Base-by-base conservation (phyloP, 2,329 filamentous ascomycete genomes). In the Aureobasidium leucospermi region DNA sequence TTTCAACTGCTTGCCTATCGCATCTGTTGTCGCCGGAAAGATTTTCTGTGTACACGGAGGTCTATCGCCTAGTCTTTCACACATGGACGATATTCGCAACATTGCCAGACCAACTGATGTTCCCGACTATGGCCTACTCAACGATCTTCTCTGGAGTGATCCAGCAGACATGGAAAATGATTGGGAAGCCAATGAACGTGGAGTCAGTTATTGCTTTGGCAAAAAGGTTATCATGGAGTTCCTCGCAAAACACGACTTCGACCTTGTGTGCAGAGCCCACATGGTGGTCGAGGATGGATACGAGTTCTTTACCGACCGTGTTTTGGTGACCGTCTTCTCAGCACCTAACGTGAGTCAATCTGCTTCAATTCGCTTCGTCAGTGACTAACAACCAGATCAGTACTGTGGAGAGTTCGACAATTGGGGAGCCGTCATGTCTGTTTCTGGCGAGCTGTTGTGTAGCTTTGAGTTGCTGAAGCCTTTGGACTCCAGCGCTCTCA, bases 221-320 rank as follows among this genome's bases (percentile, higher is more conserved):
- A 97, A 97, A 75, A 94, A 95, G 70, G 93, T 99, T 65, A 97
- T 99, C 63, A 92, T 92, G 73, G 91, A 97, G 67, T 99, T 99
- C 72, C 77, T 99, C 64, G 87, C 91, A 61, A 85, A 89, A 59
- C 94, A 99, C 71, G 94, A 99, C 74, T 97, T 99, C 71, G 94
- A 99, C 73, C 79, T 99, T 53, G 93, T 99, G 56, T 99, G 94
- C 72, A 87, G 94, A 65, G 94, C 94, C 51, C 94, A 99, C 76
- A 97, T 97, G 94, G 94, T 99, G 56, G 94, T 99, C 23, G 94
- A 99, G 74, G 94, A 99, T 71, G 94, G 94, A 10, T 99, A 99
- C 74, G 94, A 99, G 70, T 99, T 99, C 74, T 99, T 97, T 74
- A 96, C 89, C 63, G 94, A 99, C 72, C 83, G 94, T 61, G 88